These are phyloP conservation scores for Ananas comosus DNA, from an alignment of 176 grass and related monocot species.

Conservation along the genomic window DNA sequence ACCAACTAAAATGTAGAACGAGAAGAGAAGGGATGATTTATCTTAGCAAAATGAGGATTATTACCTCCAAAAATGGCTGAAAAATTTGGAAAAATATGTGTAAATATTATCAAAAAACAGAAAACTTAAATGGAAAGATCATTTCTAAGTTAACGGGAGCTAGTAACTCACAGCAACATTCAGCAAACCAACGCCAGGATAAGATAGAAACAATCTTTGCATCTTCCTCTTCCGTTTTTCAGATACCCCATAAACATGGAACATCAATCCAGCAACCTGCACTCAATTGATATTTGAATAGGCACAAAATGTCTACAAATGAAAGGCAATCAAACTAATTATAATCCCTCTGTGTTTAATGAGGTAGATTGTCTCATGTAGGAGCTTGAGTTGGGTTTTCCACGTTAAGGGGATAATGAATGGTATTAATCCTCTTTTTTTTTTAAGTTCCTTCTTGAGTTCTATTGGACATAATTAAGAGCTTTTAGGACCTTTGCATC, in stretches of 20 bases:
- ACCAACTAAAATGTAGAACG: too few relatives aligned
- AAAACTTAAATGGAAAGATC: constrained; percentile 6
- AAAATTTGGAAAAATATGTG: neutral
- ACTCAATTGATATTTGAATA: neutral
- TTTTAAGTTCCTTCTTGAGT: too few relatives aligned
- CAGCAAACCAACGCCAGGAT: constrained; percentile 72
- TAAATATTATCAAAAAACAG: constrained; percentile 2
- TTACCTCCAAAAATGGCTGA: too few relatives aligned
- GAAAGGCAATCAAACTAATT: neutral
- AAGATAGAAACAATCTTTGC: constrained; percentile 45
- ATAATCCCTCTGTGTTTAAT: too few relatives aligned
- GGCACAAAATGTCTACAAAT: constrained; percentile 8
- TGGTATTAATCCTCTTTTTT: too few relatives aligned
- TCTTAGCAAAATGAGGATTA: too few relatives aligned
- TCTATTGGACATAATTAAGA: too few relatives aligned
- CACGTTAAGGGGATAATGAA: too few relatives aligned
- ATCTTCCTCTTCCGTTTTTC: constrained; percentile 31
- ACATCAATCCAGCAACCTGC: constrained; percentile 71
- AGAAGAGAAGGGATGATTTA: too few relatives aligned
- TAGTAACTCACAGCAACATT: constrained; percentile 82
- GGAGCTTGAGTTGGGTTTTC: too few relatives aligned
- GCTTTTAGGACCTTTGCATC: too few relatives aligned
- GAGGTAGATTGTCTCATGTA: too few relatives aligned
- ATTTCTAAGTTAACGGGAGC: neutral
- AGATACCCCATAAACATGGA: constrained; percentile 45